These are phyloP conservation scores for Colletotrichum shisoi DNA, from an alignment of 2,329 filamentous ascomycete species.

Conservation along the genomic window DNA sequence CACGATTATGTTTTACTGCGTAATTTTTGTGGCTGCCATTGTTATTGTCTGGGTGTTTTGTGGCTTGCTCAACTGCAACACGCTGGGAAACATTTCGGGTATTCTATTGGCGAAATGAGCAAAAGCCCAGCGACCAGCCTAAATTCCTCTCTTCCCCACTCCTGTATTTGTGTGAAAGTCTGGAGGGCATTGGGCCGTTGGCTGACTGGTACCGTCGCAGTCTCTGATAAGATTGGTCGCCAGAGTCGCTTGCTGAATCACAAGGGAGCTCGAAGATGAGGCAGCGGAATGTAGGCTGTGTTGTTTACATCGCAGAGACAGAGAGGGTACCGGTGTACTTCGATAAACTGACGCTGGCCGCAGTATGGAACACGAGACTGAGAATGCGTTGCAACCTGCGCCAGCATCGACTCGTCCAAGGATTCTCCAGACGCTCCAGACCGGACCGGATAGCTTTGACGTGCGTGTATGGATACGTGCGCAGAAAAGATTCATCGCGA, in stretches of 20 bases:
- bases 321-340: neutral
- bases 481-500: slow-evolving; percentile 18
- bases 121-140: slow-evolving; percentile 23
- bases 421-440: slow-evolving; percentile 12
- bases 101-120: slow-evolving; percentile 27
- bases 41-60: slow-evolving; percentile 11
- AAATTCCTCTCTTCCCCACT: slow-evolving; percentile 22
- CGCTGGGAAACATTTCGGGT: slow-evolving; percentile 16
- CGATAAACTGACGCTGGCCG: too few relatives aligned
- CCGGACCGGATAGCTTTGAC: neutral
- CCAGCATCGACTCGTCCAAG: neutral
- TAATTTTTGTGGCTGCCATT: slow-evolving; percentile 13
- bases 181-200: slow-evolving; percentile 3
- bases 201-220: slow-evolving; percentile 4
- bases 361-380: neutral
- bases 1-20: neutral
- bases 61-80: slow-evolving; percentile 19
- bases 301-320: neutral
- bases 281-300: neutral
- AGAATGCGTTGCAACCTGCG: neutral
- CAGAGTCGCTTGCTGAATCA: neutral
- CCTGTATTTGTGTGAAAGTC: slow-evolving; percentile 9
- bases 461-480: slow-evolving; percentile 20
- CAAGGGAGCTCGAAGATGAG: neutral
- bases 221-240: slow-evolving; percentile 10